Evolutionary conservation across 805 yeast genomes (phyloP).

Genomic region (Monosporozyma yasuniensis): DNA sequence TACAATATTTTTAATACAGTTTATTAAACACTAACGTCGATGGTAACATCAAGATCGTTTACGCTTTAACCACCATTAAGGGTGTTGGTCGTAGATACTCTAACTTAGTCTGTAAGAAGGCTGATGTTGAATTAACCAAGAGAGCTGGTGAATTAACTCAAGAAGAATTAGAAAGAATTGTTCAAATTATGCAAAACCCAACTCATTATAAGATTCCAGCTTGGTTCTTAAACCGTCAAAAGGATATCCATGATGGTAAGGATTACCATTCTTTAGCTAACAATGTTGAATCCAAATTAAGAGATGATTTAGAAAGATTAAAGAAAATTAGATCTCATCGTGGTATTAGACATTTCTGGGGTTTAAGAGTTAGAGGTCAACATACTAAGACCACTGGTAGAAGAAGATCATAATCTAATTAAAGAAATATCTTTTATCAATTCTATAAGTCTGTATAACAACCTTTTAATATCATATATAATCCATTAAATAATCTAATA

Average conservation of each 20-base stretch:
- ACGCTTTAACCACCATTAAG: slow-evolving; percentile 99
- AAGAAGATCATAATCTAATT: slow-evolving; percentile 39
- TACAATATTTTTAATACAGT: slow-evolving; percentile 38
- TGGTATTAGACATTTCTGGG: slow-evolving; percentile 99
- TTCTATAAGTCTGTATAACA: not conserved
- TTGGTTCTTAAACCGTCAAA: slow-evolving; percentile 99
- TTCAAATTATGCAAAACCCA: slow-evolving; percentile 99
- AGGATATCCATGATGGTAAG: slow-evolving; percentile 97
- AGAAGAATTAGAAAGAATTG: slow-evolving; percentile 99
- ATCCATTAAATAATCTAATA: not conserved
- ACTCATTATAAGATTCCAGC: slow-evolving; percentile 98
- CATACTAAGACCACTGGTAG: slow-evolving; percentile 99
- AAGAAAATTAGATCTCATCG: slow-evolving; percentile 99
- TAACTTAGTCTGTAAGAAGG: slow-evolving; percentile 99
- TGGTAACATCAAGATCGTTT: slow-evolving; percentile 99
- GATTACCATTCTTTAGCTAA: slow-evolving; percentile 98
- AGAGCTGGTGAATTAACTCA: slow-evolving; percentile 99
- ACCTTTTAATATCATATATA: not conserved
- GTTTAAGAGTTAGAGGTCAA: slow-evolving; percentile 99
- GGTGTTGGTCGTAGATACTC: slow-evolving; percentile 99
- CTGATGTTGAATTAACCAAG: slow-evolving; percentile 96
- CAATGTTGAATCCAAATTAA: slow-evolving; percentile 97
- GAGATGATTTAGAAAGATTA: slow-evolving; percentile 99
- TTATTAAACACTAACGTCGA: slow-evolving; percentile 99
- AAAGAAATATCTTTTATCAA: no score